These are phyloP conservation scores for Fusarium avenaceum DNA, from an alignment of 2,329 filamentous ascomycete genomes.

Conservation along the genomic window DNA sequence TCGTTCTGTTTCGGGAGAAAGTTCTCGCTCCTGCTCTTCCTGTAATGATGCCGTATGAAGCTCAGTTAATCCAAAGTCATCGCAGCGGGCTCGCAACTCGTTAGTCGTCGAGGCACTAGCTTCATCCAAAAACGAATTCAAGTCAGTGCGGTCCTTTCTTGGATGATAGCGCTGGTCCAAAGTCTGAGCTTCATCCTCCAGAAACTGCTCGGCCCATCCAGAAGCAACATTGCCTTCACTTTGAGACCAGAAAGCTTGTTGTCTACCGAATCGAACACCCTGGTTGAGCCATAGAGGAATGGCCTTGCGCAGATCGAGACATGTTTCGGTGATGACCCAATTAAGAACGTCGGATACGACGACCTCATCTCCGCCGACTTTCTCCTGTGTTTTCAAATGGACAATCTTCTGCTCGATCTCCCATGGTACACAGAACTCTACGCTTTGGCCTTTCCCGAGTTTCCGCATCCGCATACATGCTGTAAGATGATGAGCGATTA, in stretches of 20 bases:
- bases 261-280: conserved; percentile 64
- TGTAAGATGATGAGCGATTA: conserved; percentile 45
- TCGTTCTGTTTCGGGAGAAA: conserved; percentile 73
- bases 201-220: conserved; percentile 58
- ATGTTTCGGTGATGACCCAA: conserved; percentile 65
- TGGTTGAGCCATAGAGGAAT: conserved; percentile 70
- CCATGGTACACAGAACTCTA: conserved; percentile 70
- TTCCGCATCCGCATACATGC: conserved; percentile 80
- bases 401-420: conserved; percentile 71
- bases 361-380: conserved; percentile 49
- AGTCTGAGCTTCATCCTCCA: conserved; percentile 67
- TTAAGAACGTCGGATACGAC: conserved; percentile 67
- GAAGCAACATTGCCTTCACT: background rate
- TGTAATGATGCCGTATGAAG: conserved; percentile 54
- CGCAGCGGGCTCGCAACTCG: background rate
- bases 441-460: conserved; percentile 74
- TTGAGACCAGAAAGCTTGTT: conserved; percentile 54
- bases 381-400: background rate
- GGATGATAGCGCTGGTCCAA: conserved; percentile 67
- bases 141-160: background rate
- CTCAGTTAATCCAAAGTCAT: conserved; percentile 26
- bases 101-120: background rate
- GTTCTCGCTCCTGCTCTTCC: conserved; percentile 78
- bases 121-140: conserved; percentile 1
- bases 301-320: conserved; percentile 18